These are phyloP conservation scores for Daldinia concentrica DNA, from an alignment of 495 filamentous ascomycete species.

Conservation along the genomic window DNA sequence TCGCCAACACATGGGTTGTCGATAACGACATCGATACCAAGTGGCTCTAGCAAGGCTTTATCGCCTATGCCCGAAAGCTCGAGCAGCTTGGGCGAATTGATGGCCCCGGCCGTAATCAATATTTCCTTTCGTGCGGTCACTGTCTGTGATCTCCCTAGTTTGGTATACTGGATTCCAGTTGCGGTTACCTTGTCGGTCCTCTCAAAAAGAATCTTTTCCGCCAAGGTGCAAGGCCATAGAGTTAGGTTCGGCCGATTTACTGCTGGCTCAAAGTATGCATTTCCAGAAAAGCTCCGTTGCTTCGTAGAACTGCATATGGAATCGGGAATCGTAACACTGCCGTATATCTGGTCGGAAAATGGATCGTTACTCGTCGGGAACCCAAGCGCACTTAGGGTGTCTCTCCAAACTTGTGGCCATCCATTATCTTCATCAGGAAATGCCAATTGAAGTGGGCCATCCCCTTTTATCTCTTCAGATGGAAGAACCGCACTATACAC, in stretches of 20 bases:
- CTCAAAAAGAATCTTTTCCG: slow-evolving; percentile 54
- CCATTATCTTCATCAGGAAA: slow-evolving; percentile 21
- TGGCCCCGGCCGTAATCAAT: slow-evolving; percentile 60
- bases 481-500: slow-evolving; percentile 21
- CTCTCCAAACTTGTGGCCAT: slow-evolving; percentile 42
- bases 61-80: slow-evolving; percentile 68
- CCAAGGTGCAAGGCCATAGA: slow-evolving; percentile 48
- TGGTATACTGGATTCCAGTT: slow-evolving; percentile 56
- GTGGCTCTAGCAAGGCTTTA: slow-evolving; percentile 51
- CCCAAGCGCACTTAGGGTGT: slow-evolving; percentile 38
- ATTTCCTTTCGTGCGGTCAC: slow-evolving; percentile 62
- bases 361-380: slow-evolving; percentile 20
- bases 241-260: slow-evolving; percentile 51
- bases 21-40: slow-evolving; percentile 55
- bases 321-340: slow-evolving; percentile 44
- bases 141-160: slow-evolving; percentile 51
- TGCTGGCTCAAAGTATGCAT: slow-evolving; percentile 42
- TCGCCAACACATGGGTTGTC: slow-evolving; percentile 60
- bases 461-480: not conserved
- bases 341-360: slow-evolving; percentile 42
- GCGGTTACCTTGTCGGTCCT: slow-evolving; percentile 37
- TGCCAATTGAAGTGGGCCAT: slow-evolving; percentile 32
- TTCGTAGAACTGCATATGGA: slow-evolving; percentile 48
- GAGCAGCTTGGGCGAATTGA: slow-evolving; percentile 63
- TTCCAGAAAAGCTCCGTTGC: slow-evolving; percentile 42